Evolutionary conservation across 352 stramenopile species (phyloP).

Genomic region (Thalassiosira pacifica): DNA sequence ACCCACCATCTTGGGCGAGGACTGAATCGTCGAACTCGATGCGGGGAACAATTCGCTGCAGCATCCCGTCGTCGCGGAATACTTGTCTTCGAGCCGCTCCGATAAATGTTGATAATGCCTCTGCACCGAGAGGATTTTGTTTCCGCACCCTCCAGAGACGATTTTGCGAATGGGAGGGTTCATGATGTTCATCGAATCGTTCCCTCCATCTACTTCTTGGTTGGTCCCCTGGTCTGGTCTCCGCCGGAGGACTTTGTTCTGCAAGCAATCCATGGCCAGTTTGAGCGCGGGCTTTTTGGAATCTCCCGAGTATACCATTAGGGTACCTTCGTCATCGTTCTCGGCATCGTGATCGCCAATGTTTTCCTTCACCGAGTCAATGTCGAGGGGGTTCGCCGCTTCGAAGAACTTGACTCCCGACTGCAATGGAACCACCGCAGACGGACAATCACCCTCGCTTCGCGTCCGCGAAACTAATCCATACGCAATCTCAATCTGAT

Average conservation of each 20-base stretch:
- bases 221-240: background rate
- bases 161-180: slow-evolving; percentile 45
- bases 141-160: slow-evolving; percentile 41
- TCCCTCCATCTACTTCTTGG: background rate
- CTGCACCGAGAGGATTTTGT: slow-evolving; percentile 55
- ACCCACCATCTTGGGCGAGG: slow-evolving; percentile 25
- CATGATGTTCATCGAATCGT: background rate
- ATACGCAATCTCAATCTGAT: slow-evolving; percentile 58
- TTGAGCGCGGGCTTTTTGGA: slow-evolving; percentile 53
- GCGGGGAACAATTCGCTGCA: background rate
- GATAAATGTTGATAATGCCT: slow-evolving; percentile 43
- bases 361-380: background rate
- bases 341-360: background rate
- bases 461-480: slow-evolving; percentile 64
- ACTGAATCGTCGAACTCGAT: too few relatives aligned
- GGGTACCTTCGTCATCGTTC: slow-evolving; percentile 30
- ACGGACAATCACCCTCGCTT: slow-evolving; percentile 4
- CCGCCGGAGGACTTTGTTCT: slow-evolving; percentile 30
- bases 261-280: slow-evolving; percentile 51
- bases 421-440: slow-evolving; percentile 12
- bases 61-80: background rate
- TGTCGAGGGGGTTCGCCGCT: slow-evolving; percentile 35
- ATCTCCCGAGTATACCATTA: slow-evolving; percentile 52
- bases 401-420: slow-evolving; percentile 52
- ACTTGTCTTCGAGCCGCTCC: background rate